phyloP scores from a whole-genome alignment of 768 basidiomycete species.

The Boletellus ananas region DNA sequence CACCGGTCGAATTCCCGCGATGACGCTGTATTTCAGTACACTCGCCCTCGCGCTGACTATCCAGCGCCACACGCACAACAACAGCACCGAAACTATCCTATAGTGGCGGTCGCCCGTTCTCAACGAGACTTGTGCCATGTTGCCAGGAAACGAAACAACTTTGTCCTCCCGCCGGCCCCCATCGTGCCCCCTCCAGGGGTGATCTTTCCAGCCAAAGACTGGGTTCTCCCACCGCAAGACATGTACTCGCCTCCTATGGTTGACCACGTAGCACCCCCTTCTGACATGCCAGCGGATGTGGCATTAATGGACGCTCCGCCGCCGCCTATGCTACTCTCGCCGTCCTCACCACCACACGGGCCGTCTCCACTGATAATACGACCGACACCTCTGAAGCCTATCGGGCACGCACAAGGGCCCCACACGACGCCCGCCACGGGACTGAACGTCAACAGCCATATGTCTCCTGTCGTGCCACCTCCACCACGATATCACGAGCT shows the following conservation, averaged over 20 bases:
- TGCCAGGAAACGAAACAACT: constrained; percentile 9
- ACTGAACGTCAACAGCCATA: constrained; percentile 6
- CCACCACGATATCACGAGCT: constrained; percentile 22
- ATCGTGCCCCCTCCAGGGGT: constrained; percentile 27
- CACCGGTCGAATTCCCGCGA: constrained; percentile 3
- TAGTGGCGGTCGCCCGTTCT: neutral
- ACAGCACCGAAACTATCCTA: constrained; percentile 10
- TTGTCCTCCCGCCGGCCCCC: constrained; percentile 1
- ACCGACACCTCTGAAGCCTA: constrained; percentile 11
- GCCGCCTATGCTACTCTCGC: constrained; percentile 13
- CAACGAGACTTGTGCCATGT: constrained; percentile 9
- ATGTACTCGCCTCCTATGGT: constrained; percentile 7
- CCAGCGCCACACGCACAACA: constrained; percentile 10
- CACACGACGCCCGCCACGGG: neutral
- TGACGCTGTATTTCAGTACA: constrained; percentile 4
- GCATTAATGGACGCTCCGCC: constrained; percentile 8
- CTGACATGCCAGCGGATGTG: constrained; percentile 1
- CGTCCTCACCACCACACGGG: constrained; percentile 10
- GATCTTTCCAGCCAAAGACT: constrained; percentile 21
- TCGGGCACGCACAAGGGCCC: constrained; percentile 5
- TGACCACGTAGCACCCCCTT: neutral
- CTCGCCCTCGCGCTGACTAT: constrained; percentile 11
- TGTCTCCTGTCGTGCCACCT: constrained; percentile 11
- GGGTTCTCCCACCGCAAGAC: constrained; percentile 14
- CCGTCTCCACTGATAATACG: constrained; percentile 13